Percentiles rank a stretch among this genome's conserved stretches.
phyloP scores from a whole-genome alignment of 148 eudicot genomes.

The Drosera capensis region DNA sequence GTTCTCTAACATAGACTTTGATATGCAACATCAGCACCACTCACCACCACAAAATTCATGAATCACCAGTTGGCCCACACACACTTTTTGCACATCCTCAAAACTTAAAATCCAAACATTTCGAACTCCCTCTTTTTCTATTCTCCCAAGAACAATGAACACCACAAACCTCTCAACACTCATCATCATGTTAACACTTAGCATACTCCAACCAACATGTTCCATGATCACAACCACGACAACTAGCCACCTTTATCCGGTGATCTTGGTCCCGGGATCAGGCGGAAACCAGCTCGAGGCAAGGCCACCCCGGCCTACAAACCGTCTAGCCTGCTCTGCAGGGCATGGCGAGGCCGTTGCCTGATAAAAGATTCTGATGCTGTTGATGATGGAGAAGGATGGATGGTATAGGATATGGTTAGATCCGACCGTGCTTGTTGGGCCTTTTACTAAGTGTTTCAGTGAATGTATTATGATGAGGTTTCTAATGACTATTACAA shows the following conservation, averaged over 20 bases:
- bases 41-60: no score
- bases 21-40: no score
- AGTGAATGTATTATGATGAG: slow-evolving; percentile 43
- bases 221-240: no score
- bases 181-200: no score
- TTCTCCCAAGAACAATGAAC: no score
- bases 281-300: slow-evolving; percentile 93
- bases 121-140: no score
- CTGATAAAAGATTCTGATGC: not conserved
- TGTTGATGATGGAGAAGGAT: slow-evolving; percentile 1
- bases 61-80: no score
- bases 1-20: no score
- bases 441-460: slow-evolving; percentile 70
- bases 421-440: slow-evolving; percentile 46
- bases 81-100: no score
- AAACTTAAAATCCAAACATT: no score
- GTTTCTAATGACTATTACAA: slow-evolving; percentile 56
- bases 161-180: no score
- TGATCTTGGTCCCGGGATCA: slow-evolving; percentile 64
- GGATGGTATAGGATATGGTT: slow-evolving; percentile 98
- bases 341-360: slow-evolving; percentile 5
- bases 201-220: no score
- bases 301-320: slow-evolving; percentile 51
- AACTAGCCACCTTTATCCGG: slow-evolving; percentile 34
- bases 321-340: slow-evolving; percentile 55